These are phyloP conservation scores for Apocynum venetum DNA, from an alignment of 257 asterid genomes.

Conservation along the genomic window DNA sequence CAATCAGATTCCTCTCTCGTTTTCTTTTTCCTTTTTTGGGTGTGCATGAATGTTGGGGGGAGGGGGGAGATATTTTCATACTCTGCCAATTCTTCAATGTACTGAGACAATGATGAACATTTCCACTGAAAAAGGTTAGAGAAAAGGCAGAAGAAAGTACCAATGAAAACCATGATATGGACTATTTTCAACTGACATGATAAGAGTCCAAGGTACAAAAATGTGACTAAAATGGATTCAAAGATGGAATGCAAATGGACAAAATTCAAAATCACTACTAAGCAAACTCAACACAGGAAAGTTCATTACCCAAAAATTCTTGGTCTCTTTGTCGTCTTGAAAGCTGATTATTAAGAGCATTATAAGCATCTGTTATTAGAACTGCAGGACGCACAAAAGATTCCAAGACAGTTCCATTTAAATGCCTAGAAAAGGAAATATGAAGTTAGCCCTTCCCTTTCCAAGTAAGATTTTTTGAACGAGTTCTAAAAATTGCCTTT, in stretches of 20 bases:
- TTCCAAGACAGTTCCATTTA: constrained; percentile 93
- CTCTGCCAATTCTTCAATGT: background rate
- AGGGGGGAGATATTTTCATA: background rate
- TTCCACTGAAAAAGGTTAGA: background rate
- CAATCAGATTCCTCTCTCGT: background rate
- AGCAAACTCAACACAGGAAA: constrained; percentile 5
- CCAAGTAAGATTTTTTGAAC: constrained; percentile 17
- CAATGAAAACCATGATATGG: background rate
- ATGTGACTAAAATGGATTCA: background rate
- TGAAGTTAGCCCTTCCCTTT: constrained; percentile 19
- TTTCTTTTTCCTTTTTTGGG: background rate
- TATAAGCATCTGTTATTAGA: constrained; percentile 86
- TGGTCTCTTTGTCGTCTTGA: constrained; percentile 93
- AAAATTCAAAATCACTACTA: background rate
- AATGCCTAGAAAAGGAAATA: constrained; percentile 60
- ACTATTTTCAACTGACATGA: background rate
- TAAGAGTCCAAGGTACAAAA: background rate
- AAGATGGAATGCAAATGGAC: background rate
- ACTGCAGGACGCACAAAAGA: constrained; percentile 99
- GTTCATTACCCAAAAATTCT: constrained; percentile 73
- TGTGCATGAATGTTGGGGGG: background rate
- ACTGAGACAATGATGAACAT: background rate
- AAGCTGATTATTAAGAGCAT: constrained; percentile 89
- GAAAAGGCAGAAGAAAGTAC: background rate
- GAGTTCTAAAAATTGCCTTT: constrained; percentile 17